Base-by-base conservation (phyloP, 208 protist species). In the Naegleria lovaniensis region DNA sequence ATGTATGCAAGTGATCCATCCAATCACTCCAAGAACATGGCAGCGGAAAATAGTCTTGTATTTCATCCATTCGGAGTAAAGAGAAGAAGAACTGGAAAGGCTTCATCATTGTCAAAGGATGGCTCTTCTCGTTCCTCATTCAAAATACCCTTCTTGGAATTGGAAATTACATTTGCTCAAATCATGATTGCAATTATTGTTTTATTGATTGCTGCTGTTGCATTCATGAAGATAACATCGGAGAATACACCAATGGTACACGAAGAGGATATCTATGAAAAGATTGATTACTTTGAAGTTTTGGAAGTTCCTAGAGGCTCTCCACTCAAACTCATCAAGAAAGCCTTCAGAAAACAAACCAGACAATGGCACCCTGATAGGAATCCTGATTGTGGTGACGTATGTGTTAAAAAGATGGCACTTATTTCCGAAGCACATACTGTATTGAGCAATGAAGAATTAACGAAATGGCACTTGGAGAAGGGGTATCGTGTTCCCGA, bases 261-360 rank as follows among this genome's bases (percentile, higher is more conserved):
- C n/a, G 51, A 89, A 67, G 43, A 48, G 43, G 43, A 48, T 48
- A 48, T 48, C 43, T 67, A 40, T 9, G 85, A 89, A 29, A 33
- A 89, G 25, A 89, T 89, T 67, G 51, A 89, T 67, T 89, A 89
- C 22, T 89, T 67, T 67, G 3, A 55, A 67, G 29, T 89, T 89
- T 67, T 89, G 33, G n/a, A 89, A 36, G 29, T 89, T 16, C 11
- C 22, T 38, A 33, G 13, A 41, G 19, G 36, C 25, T 15, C 48
- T 4, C 36, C 0, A 29, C 2, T 5, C 5, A 52, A 38, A 29
- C 4, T 51, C 6, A 67, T 89, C 15, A 52, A 67, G 29, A 55
- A 29, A 67, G 85, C 48, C 51, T n/a, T 67, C 25, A 55, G 85
- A 41, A 13, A 67, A 67, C 15, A 22, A 40, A 40, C 41, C 0